A percentile compares a stretch with the other conserved stretches of the same genome.
These are phyloP conservation scores for Xylaria bambusicola DNA, from an alignment of 495 filamentous ascomycete species.

Conservation along the genomic window DNA sequence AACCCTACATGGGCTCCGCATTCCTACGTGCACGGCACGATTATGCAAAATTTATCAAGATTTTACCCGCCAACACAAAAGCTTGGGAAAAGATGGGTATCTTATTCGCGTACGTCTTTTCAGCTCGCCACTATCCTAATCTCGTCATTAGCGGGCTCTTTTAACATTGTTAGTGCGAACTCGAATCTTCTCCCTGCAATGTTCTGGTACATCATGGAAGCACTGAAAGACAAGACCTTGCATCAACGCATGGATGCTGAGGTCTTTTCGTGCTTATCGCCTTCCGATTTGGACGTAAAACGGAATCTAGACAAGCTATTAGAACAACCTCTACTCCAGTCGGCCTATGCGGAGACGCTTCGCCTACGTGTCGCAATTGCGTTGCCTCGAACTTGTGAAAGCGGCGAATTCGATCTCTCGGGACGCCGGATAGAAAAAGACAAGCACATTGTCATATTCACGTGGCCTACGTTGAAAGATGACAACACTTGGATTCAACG, in stretches of 20 bases:
- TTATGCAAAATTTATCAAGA: slow-evolving; percentile 2
- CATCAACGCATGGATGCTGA: slow-evolving; percentile 9
- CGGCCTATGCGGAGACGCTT: slow-evolving; percentile 19
- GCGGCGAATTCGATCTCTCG: slow-evolving; percentile 22
- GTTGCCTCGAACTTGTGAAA: slow-evolving; percentile 33
- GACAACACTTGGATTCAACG: background rate
- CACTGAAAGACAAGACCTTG: slow-evolving; percentile 12
- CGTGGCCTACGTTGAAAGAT: background rate
- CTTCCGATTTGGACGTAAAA: background rate
- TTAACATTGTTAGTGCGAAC: too few species aligned
- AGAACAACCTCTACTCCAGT: slow-evolving; percentile 18
- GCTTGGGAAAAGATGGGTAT: slow-evolving; percentile 25
- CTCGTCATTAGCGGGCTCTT: too few species aligned
- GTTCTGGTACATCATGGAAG: slow-evolving; percentile 25
- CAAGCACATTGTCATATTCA: background rate
- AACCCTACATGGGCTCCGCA: slow-evolving; percentile 23
- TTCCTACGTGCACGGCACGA: slow-evolving; percentile 17
- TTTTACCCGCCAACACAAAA: slow-evolving; percentile 9
- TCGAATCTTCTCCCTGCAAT: slow-evolving; percentile 16
- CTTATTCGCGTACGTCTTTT: slow-evolving; percentile 25
- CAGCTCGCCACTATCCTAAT: background rate
- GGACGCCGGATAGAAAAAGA: slow-evolving; percentile 14
- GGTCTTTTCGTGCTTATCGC: background rate
- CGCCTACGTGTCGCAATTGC: slow-evolving; percentile 11
- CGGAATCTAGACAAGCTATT: slow-evolving; percentile 6